phyloP scores from a whole-genome alignment of 371 early-diverging fungal species.

The Mortierella sp. region DNA sequence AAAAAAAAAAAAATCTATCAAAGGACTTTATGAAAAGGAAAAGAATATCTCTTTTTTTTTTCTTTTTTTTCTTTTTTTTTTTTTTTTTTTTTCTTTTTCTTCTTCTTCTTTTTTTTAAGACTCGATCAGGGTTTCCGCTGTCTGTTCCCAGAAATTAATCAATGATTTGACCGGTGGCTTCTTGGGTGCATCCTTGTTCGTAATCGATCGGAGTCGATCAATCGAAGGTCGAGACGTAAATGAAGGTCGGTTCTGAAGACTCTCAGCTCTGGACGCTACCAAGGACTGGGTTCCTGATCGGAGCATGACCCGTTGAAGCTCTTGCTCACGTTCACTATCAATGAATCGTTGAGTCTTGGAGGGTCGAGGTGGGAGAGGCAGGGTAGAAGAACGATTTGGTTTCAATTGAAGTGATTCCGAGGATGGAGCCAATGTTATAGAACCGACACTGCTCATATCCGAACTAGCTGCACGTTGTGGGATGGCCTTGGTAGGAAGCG shows the following conservation, averaged over 20 bases:
- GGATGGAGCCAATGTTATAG: slow-evolving; percentile 25
- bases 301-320: slow-evolving; percentile 23
- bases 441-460: slow-evolving; percentile 24
- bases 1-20: no score
- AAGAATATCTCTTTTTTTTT: no score
- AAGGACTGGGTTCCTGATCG: slow-evolving; percentile 26
- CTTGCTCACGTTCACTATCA: slow-evolving; percentile 14
- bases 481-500: no score
- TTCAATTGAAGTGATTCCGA: slow-evolving; percentile 30
- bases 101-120: background rate
- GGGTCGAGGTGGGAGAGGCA: slow-evolving; percentile 6
- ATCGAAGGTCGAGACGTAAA: slow-evolving; percentile 36
- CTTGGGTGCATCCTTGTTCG: slow-evolving; percentile 16
- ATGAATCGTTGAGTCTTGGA: slow-evolving; percentile 18
- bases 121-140: slow-evolving; percentile 19
- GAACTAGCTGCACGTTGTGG: slow-evolving; percentile 15
- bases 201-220: slow-evolving; percentile 44
- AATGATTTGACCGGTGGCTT: slow-evolving; percentile 43
- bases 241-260: slow-evolving; percentile 15
- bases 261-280: slow-evolving; percentile 23
- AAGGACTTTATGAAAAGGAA: no score
- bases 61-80: no score
- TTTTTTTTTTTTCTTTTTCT: background rate
- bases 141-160: slow-evolving; percentile 50
- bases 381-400: background rate